Percentiles rank a stretch among this genome's conserved stretches.
phyloP scores from a whole-genome alignment of 371 early-diverging fungal species.

The Mortierella polycephala region DNA sequence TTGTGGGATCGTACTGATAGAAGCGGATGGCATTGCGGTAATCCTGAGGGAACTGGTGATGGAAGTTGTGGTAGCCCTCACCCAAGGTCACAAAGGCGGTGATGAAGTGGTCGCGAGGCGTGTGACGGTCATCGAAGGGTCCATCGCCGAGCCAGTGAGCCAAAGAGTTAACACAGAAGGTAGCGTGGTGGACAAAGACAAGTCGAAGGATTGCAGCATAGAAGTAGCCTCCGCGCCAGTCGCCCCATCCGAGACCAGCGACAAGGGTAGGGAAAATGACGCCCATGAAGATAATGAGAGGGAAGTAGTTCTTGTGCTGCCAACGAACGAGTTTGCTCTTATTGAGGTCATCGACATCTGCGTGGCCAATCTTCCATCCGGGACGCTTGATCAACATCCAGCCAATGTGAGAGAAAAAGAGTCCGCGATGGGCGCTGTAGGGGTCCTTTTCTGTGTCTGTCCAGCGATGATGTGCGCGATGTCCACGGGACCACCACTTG shows the following conservation, averaged over 20 bases:
- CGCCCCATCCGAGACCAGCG: constrained; percentile 93
- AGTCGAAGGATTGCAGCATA: constrained; percentile 85
- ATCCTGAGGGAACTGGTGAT: constrained; percentile 97
- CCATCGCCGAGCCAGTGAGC: constrained; percentile 86
- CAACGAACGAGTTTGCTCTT: constrained; percentile 80
- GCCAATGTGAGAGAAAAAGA: constrained; percentile 91
- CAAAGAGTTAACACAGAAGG: constrained; percentile 95
- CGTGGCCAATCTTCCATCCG: constrained; percentile 78
- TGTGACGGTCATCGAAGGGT: constrained; percentile 84
- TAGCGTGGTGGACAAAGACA: constrained; percentile 92
- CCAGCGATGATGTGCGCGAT: constrained; percentile 94
- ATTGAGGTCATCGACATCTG: constrained; percentile 90
- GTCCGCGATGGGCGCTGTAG: constrained; percentile 89
- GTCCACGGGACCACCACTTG: constrained; percentile 90
- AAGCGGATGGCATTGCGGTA: constrained; percentile 94
- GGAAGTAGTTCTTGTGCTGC: constrained; percentile 89
- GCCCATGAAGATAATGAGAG: constrained; percentile 77
- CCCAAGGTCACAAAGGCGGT: constrained; percentile 87
- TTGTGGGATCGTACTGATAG: constrained; percentile 97
- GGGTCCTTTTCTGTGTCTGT: constrained; percentile 95
- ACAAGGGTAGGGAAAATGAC: constrained; percentile 85
- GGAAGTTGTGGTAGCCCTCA: constrained; percentile 94
- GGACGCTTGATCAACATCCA: constrained; percentile 94
- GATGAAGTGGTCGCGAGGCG: constrained; percentile 86
- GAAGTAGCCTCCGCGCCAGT: constrained; percentile 93